Percentiles rank a stretch among this genome's conserved stretches.
These are phyloP conservation scores for Umbelopsis vinacea DNA, from an alignment of 192 early-diverging fungal species.

Conservation along the genomic window DNA sequence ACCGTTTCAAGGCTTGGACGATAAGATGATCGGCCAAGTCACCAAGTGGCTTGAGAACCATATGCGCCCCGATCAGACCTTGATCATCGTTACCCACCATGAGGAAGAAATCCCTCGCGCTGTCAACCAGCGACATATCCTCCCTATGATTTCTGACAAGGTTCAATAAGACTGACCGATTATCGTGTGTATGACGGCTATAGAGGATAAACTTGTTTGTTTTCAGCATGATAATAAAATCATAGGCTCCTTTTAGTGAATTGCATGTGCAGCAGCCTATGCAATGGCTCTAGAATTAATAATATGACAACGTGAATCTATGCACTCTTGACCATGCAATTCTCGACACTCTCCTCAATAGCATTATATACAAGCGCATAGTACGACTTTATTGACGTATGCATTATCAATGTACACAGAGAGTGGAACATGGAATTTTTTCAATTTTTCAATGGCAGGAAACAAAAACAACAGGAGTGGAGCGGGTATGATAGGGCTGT, in stretches of 20 bases:
- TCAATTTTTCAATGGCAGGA: too few relatives aligned
- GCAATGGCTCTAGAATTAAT: too few relatives aligned
- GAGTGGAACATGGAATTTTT: too few relatives aligned
- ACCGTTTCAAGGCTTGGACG: slow-evolving; percentile 63
- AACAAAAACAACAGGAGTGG: too few relatives aligned
- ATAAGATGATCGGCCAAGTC: slow-evolving; percentile 39
- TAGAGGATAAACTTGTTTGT: not conserved
- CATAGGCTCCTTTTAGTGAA: too few relatives aligned
- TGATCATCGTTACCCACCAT: slow-evolving; percentile 63
- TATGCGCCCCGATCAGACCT: slow-evolving; percentile 47
- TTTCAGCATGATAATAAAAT: not conserved
- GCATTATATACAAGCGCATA: too few relatives aligned
- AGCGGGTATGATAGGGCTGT: too few relatives aligned
- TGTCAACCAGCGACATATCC: slow-evolving; percentile 30
- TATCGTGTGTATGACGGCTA: not conserved
- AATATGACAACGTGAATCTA: too few relatives aligned
- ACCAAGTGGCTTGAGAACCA: slow-evolving; percentile 51
- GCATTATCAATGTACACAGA: too few relatives aligned
- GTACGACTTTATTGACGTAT: too few relatives aligned
- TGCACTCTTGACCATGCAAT: too few relatives aligned
- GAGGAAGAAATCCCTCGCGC: slow-evolving; percentile 57
- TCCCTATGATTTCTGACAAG: slow-evolving; percentile 24
- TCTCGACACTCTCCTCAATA: too few relatives aligned
- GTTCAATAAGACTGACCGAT: not conserved
- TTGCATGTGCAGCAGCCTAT: not conserved